Percentiles rank a stretch among this genome's conserved stretches.
Conservation (phyloP, 1,284 basidiomycete genomes). For the Ceratobasidium sp. region DNA sequence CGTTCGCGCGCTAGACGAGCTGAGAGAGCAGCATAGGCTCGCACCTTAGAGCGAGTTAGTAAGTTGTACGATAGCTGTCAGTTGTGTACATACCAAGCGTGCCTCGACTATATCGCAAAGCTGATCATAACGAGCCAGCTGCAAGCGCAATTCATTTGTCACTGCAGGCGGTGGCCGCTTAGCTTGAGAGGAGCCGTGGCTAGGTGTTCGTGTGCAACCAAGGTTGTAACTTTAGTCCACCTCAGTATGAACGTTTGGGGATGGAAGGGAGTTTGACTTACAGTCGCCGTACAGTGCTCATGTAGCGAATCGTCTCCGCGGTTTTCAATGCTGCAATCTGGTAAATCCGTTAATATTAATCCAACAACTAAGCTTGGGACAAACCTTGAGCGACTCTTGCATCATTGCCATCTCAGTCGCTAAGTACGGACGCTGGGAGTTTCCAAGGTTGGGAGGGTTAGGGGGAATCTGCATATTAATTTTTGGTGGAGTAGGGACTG, state of each 20-base stretch:
- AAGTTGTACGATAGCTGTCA: neutral
- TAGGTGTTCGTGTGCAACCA: slow-evolving; percentile 3
- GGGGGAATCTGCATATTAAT: neutral
- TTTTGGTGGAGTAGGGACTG: neutral
- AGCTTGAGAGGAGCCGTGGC: slow-evolving; percentile 54
- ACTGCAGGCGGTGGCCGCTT: slow-evolving; percentile 71
- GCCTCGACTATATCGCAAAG: slow-evolving; percentile 77
- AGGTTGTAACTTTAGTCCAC: slow-evolving; percentile 57
- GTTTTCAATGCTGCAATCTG: slow-evolving; percentile 34
- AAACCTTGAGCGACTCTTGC: slow-evolving; percentile 36
- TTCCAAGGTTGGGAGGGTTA: neutral
- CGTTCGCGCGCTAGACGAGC: slow-evolving; percentile 72
- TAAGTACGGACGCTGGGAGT: slow-evolving; percentile 21
- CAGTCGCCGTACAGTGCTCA: slow-evolving; percentile 30
- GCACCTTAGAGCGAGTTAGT: slow-evolving; percentile 59
- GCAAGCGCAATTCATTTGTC: slow-evolving; percentile 69
- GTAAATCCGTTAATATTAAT: neutral
- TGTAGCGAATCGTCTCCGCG: slow-evolving; percentile 31
- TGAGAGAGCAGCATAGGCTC: slow-evolving; percentile 73
- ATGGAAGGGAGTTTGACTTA: neutral
- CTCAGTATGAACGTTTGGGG: slow-evolving; percentile 54
- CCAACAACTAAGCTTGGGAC: neutral
- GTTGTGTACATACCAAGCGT: slow-evolving; percentile 63
- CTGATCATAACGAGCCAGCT: slow-evolving; percentile 79
- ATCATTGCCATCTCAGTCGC: slow-evolving; percentile 38